phyloP scores from a whole-genome alignment of 176 grass and related monocot genomes.

The Rhynchospora breviuscula region DNA sequence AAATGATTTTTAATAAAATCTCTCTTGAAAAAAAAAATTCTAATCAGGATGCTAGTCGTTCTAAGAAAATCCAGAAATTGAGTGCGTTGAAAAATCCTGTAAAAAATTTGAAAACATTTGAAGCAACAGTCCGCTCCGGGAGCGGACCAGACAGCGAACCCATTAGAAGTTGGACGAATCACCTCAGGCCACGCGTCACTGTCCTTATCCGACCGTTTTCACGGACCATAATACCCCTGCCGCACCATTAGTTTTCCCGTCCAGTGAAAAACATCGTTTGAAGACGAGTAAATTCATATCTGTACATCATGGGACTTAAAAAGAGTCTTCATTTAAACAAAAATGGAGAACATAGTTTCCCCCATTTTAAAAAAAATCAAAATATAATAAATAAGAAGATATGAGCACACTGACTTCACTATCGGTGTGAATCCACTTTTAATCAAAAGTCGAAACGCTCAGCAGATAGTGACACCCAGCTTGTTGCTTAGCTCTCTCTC shows the following conservation, averaged over 20 bases:
- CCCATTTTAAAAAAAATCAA: not conserved
- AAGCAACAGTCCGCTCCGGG: constrained; percentile 25
- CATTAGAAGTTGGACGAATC: not conserved
- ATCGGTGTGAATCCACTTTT: not conserved
- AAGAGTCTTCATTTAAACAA: not conserved
- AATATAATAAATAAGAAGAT: not conserved
- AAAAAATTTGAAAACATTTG: constrained; percentile 31
- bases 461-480: not conserved
- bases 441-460: not conserved
- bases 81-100: constrained; percentile 12
- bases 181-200: not conserved
- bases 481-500: constrained; percentile 3
- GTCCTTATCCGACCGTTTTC: constrained; percentile 16
- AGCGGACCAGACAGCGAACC: not conserved
- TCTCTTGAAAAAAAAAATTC: no score
- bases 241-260: not conserved
- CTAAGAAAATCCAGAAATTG: not conserved
- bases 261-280: not conserved
- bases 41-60: no score
- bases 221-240: constrained; percentile 27
- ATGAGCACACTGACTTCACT: not conserved
- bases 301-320: not conserved
- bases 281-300: not conserved
- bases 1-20: no score
- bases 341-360: not conserved